phyloP scores from a whole-genome alignment of 2,329 filamentous ascomycete species.

The Phyllosticta paracitricarpa region DNA sequence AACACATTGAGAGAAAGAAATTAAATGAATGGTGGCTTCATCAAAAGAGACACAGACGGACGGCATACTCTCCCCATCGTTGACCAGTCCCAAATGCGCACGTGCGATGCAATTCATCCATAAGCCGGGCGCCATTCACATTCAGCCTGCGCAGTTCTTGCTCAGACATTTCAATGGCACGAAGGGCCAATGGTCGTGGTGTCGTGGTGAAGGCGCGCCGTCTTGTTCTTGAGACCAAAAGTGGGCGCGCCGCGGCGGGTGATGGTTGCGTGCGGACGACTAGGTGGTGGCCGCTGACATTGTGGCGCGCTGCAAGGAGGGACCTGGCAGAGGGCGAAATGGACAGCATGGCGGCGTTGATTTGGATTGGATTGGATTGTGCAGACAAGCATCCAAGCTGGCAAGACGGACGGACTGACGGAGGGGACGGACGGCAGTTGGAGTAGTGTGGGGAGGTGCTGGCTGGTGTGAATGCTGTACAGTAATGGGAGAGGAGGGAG shows the following conservation, averaged over 20 bases:
- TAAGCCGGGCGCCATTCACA: conserved; percentile 50
- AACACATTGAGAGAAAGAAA: not conserved
- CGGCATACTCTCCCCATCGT: conserved; percentile 54
- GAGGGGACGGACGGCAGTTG: not conserved
- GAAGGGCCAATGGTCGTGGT: conserved; percentile 36
- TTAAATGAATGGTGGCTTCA: not conserved
- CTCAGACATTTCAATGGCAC: conserved; percentile 18
- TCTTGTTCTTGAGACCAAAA: not conserved
- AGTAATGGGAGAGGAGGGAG: not conserved
- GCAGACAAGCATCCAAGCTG: not conserved
- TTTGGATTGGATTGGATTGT: not conserved
- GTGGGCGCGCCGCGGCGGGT: too few species aligned
- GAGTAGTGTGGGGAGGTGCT: too few species aligned
- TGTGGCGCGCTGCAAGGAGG: not conserved
- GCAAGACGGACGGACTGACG: too few species aligned
- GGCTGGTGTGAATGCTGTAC: too few species aligned
- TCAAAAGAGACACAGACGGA: not conserved
- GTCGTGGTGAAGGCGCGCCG: conserved; percentile 11
- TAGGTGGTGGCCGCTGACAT: not conserved
- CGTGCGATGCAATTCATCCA: conserved; percentile 54
- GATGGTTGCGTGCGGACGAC: not conserved
- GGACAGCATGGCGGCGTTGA: not conserved
- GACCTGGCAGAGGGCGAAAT: not conserved
- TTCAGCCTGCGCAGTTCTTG: conserved; percentile 43
- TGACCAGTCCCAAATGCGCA: conserved; percentile 58